phyloP scores from a whole-genome alignment of 495 filamentous ascomycete genomes.

The Astrocystis sublimbata region DNA sequence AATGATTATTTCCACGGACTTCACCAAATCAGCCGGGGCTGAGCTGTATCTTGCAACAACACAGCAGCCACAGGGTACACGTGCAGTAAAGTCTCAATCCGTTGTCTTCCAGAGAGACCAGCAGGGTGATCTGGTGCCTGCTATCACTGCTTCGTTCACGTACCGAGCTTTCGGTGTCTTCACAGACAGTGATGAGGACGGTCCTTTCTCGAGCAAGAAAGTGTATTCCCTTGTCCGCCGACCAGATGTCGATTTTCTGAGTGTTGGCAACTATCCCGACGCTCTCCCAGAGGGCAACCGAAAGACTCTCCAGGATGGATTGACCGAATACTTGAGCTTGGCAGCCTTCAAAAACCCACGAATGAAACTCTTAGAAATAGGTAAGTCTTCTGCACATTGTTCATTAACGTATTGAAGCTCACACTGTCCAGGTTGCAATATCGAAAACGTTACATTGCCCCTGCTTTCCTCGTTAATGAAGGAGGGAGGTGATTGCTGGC shows the following conservation, averaged over 20 bases:
- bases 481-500: not conserved
- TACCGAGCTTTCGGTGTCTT: slow-evolving; percentile 8
- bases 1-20: not conserved
- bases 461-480: not conserved
- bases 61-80: slow-evolving; percentile 5
- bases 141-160: not conserved
- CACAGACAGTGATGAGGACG: not conserved
- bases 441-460: not conserved
- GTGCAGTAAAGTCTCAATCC: slow-evolving; percentile 2
- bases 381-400: slow-evolving; percentile 11
- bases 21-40: not conserved
- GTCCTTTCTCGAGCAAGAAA: slow-evolving; percentile 2
- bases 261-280: not conserved
- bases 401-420: not conserved
- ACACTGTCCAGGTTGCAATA: not conserved
- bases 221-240: not conserved
- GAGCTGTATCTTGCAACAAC: slow-evolving; percentile 7
- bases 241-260: slow-evolving; percentile 3
- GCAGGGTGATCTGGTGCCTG: not conserved
- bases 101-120: not conserved
- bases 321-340: slow-evolving; percentile 22
- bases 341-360: slow-evolving; percentile 33
- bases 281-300: not conserved
- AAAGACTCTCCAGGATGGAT: not conserved
- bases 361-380: slow-evolving; percentile 46